Conservation (phyloP, 179 eudicot species). For the Drosera spatulata region DNA sequence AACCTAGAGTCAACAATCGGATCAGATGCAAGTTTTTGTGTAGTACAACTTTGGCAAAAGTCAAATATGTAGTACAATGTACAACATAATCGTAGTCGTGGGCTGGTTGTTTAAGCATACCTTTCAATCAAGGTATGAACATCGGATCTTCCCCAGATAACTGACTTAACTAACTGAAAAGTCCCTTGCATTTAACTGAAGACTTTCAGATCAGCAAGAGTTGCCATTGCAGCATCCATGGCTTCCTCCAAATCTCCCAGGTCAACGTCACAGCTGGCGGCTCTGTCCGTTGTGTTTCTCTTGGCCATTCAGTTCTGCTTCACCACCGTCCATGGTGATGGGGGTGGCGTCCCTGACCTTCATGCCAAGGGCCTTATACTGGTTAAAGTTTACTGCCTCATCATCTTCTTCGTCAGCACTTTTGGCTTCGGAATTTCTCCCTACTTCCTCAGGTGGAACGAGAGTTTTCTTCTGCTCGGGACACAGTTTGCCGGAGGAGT, state of each 20-base stretch:
- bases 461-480: slow-evolving; percentile 56
- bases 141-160: not conserved
- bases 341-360: slow-evolving; percentile 8
- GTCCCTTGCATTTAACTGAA: not conserved
- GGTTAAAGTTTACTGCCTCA: slow-evolving; percentile 57
- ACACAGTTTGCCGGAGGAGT: slow-evolving; percentile 80
- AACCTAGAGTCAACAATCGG: no score
- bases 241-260: slow-evolving; percentile 17
- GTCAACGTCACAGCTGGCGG: slow-evolving; percentile 21
- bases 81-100: not conserved
- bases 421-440: slow-evolving; percentile 67
- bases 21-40: slow-evolving; percentile 2
- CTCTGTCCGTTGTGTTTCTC: not conserved
- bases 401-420: slow-evolving; percentile 57
- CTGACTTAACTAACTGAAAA: not conserved
- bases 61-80: slow-evolving; percentile 35
- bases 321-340: slow-evolving; percentile 33
- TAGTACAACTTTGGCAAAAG: slow-evolving; percentile 27
- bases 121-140: not conserved
- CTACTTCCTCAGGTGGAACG: slow-evolving; percentile 55
- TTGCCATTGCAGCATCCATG: slow-evolving; percentile 11
- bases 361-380: slow-evolving; percentile 34
- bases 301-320: slow-evolving; percentile 26
- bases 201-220: slow-evolving; percentile 1
- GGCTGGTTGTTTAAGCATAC: not conserved